Base-by-base conservation (phyloP, 2,329 filamentous ascomycete genomes). In the Akanthomyces lecanii region DNA sequence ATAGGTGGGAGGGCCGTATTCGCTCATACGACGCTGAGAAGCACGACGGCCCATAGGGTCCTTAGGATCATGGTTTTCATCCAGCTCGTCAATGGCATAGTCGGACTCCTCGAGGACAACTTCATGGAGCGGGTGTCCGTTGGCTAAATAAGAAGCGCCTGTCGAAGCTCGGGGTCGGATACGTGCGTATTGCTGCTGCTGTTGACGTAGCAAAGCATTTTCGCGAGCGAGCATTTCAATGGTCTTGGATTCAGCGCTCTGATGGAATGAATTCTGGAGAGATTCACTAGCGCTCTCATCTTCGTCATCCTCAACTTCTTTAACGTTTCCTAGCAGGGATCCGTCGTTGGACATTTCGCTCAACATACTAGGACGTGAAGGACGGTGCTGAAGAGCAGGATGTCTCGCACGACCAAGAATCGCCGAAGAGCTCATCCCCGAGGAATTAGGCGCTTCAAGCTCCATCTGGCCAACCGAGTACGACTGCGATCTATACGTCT, bases 381-480 rank as follows among this genome's bases (percentile, higher is more conserved):
- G 90, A 42, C 92, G 86, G 72, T 95, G 90, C 69, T 94, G 90
- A 38, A 96, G 80, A 64, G 85, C 88, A 33, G 89, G 83, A 66
- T 89, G 86, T 56, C 83, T 81, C 55, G 81, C 76, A 54, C 85
- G 80, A n/a, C 81, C 78, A 14, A 85, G 73, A 25, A 82, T 76
- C 4, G 82, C 75, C 4, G 83, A 77, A 3, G 81, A 73, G 62
- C 75, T 77, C 73, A 82, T 76, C 2, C 75, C 70, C 30, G 78
- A 68, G 4, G 75, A 70, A 16, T 77, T 69, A 3, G 76, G 70
- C 1, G 76, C 76, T 64, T 94, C 90, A 1, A 88, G 84, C 60
- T 97, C 92, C 65, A 92, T 81, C 73, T 97, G 93, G 5, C 93
- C 93, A 54, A 96, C 94, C 0, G 94, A 98, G 75, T 98, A 98